phyloP scores from a whole-genome alignment of 306 rosid species.

The Quillaja saponaria region DNA sequence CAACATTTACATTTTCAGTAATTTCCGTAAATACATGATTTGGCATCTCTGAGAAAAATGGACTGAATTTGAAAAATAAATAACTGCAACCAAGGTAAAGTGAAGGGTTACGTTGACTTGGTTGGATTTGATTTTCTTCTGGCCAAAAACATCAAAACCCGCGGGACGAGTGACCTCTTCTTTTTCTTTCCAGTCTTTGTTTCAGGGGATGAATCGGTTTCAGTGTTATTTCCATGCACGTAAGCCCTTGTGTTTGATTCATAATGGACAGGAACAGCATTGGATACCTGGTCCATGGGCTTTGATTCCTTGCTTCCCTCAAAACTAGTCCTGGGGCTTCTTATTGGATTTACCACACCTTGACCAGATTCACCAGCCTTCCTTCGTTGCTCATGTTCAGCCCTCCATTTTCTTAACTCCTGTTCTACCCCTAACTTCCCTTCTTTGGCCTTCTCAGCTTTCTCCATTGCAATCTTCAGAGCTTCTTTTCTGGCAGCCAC shows the following conservation, averaged over 20 bases:
- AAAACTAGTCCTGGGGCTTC: slow-evolving; percentile 70
- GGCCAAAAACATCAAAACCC: slow-evolving; percentile 86
- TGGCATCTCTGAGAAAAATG: slow-evolving; percentile 34
- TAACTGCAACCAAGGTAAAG: slow-evolving; percentile 31
- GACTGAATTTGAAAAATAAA: slow-evolving; percentile 29
- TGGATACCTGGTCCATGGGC: slow-evolving; percentile 32
- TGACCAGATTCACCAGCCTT: slow-evolving; percentile 65
- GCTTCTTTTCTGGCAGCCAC: slow-evolving; percentile 75
- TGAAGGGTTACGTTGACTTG: slow-evolving; percentile 47
- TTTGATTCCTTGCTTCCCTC: slow-evolving; percentile 59
- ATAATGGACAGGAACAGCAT: slow-evolving; percentile 31
- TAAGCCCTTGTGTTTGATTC: slow-evolving; percentile 53
- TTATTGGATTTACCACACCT: slow-evolving; percentile 44
- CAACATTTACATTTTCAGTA: slow-evolving; percentile 35
- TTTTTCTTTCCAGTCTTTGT: slow-evolving; percentile 64
- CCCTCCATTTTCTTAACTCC: slow-evolving; percentile 92
- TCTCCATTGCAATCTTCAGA: slow-evolving; percentile 75
- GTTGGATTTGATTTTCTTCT: slow-evolving; percentile 54
- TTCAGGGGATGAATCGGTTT: slow-evolving; percentile 57
- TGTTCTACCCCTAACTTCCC: slow-evolving; percentile 96
- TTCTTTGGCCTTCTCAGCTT: slow-evolving; percentile 95
- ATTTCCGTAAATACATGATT: slow-evolving; percentile 37
- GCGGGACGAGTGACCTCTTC: slow-evolving; percentile 72
- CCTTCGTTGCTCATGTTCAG: slow-evolving; percentile 80
- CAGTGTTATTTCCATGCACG: slow-evolving; percentile 30